phyloP scores from a whole-genome alignment of 2,329 filamentous ascomycete genomes.

The Ambrosiella beaveri region DNA sequence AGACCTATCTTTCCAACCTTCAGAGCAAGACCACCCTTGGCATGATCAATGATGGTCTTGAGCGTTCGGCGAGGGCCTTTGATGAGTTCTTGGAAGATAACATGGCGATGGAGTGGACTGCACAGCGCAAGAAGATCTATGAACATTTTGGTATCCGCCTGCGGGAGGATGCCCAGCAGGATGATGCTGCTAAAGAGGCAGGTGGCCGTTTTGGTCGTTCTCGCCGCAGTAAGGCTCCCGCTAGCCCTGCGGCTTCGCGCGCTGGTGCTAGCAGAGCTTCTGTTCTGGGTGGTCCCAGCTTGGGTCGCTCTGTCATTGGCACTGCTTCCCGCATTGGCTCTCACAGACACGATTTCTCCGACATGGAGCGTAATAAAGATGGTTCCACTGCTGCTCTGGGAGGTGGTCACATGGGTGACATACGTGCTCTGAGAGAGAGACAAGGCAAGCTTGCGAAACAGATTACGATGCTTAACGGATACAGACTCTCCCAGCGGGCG shows the following conservation, averaged over 20 bases:
- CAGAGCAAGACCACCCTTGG: constrained; percentile 81
- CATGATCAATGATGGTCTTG: constrained; percentile 81
- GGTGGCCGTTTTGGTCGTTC: constrained; percentile 42
- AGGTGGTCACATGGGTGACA: constrained; percentile 40
- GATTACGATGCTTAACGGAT: constrained; percentile 60
- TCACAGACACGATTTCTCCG: constrained; percentile 49
- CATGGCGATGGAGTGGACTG: constrained; percentile 88
- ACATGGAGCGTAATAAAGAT: constrained; percentile 42
- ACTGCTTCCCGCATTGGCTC: constrained; percentile 51
- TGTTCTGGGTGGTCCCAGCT: constrained; percentile 39
- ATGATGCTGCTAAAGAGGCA: constrained; percentile 23
- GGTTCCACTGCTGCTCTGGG: constrained; percentile 20
- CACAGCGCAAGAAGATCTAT: constrained; percentile 82
- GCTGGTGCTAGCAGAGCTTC: constrained; percentile 28
- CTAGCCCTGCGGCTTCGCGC: constrained; percentile 25
- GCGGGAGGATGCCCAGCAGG: constrained; percentile 26
- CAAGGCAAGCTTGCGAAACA: constrained; percentile 66
- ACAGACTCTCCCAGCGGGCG: constrained; percentile 45
- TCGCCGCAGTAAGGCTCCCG: constrained; percentile 28
- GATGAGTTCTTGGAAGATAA: constrained; percentile 89
- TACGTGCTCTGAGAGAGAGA: constrained; percentile 67
- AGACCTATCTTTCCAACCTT: constrained; percentile 67
- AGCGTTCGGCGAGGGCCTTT: constrained; percentile 78
- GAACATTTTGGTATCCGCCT: constrained; percentile 82
- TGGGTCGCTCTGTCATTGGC: constrained; percentile 78